Conservation (phyloP, 2,329 filamentous ascomycete species). For the Hypomyces rosellus region DNA sequence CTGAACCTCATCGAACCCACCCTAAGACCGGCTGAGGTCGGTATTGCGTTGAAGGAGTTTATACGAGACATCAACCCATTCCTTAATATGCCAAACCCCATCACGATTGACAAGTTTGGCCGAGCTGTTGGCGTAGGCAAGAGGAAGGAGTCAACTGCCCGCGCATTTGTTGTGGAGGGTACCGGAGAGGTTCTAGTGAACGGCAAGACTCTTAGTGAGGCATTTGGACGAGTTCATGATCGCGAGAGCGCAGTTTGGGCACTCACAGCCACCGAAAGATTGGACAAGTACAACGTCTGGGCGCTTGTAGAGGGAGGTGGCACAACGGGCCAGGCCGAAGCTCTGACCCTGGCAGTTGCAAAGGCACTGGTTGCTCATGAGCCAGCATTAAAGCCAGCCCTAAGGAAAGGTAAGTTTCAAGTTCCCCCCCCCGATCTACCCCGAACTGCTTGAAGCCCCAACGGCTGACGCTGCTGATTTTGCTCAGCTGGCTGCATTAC, state of each 20-base stretch:
- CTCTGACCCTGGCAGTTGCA: conserved; percentile 81
- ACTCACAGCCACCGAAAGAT: conserved; percentile 69
- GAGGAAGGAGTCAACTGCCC: conserved; percentile 80
- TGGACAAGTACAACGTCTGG: conserved; percentile 98
- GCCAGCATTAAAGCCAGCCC: conserved; percentile 77
- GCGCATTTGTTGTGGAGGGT: conserved; percentile 85
- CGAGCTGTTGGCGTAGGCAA: conserved; percentile 74
- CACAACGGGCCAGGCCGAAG: conserved; percentile 91
- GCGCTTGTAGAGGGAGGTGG: conserved; percentile 79
- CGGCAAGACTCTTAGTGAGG: conserved; percentile 73
- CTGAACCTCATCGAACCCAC: conserved; percentile 80
- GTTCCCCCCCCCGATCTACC: conserved; percentile 3
- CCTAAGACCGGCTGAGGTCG: conserved; percentile 66
- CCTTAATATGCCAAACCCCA: conserved; percentile 55
- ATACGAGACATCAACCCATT: conserved; percentile 68
- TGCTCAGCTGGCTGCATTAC: conserved; percentile 81
- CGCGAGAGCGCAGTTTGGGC: conserved; percentile 93
- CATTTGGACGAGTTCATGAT: conserved; percentile 85
- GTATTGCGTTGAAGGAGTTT: conserved; percentile 59
- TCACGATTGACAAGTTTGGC: conserved; percentile 67
- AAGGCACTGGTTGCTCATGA: conserved; percentile 88
- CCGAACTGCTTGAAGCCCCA: conserved; percentile 2
- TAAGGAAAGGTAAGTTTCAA: conserved; percentile 72
- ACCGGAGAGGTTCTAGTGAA: conserved; percentile 88
- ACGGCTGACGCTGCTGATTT: conserved; percentile 26